Percentiles rank a stretch among this genome's conserved stretches.
These are phyloP conservation scores for Oryza coarctata DNA, from an alignment of 176 grass and related monocot species.

Conservation along the genomic window DNA sequence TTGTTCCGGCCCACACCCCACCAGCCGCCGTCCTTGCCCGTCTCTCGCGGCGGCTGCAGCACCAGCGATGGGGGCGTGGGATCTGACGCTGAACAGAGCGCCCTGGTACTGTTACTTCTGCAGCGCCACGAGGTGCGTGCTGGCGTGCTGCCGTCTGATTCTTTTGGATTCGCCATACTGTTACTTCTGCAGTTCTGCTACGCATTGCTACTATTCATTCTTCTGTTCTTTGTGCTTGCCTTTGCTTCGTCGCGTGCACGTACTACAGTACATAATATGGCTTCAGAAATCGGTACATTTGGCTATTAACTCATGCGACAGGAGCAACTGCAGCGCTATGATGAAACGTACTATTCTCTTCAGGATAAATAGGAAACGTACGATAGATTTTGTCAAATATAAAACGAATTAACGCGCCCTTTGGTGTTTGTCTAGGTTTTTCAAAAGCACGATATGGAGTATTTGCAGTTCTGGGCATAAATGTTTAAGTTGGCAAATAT, in stretches of 20 bases:
- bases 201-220: background rate
- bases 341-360: too few species aligned
- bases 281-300: background rate
- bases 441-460: too few species aligned
- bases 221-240: background rate
- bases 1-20: background rate
- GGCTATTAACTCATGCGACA: background rate
- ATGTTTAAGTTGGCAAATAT: too few species aligned
- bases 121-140: background rate
- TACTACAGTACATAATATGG: background rate
- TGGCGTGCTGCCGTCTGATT: background rate
- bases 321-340: too few species aligned
- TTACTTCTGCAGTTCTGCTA: background rate
- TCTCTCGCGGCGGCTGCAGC: background rate
- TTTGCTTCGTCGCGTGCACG: background rate
- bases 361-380: too few species aligned
- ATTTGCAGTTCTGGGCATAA: too few species aligned
- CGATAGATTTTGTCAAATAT: too few species aligned
- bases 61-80: background rate
- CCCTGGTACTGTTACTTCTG: too few species aligned
- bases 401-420: too few species aligned
- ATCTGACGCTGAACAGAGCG: background rate
- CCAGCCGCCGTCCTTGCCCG: background rate
- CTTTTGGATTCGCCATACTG: background rate
- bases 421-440: too few species aligned